phyloP scores from a whole-genome alignment of 768 basidiomycete genomes.

The Leccinum barrowsii region DNA sequence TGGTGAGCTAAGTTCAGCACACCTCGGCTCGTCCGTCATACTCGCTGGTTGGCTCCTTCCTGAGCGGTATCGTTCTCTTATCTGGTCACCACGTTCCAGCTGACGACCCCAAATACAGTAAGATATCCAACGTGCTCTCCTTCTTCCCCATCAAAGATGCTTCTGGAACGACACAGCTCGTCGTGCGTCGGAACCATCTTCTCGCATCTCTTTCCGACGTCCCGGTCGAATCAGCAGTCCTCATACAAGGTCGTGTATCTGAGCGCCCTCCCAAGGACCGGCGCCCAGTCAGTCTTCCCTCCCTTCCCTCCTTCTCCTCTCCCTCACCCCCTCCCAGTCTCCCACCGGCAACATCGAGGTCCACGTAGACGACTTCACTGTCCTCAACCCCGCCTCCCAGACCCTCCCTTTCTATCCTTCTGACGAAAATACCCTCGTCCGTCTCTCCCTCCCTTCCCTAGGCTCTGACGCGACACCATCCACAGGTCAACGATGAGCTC shows the following conservation, averaged over 20 bases:
- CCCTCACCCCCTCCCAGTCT: constrained; percentile 37
- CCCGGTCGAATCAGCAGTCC: constrained; percentile 75
- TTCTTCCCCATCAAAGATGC: constrained; percentile 88
- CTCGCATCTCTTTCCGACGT: constrained; percentile 52
- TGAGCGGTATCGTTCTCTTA: constrained; percentile 58
- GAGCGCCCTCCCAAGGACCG: constrained; percentile 59
- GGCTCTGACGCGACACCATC: not conserved
- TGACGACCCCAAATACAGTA: constrained; percentile 47
- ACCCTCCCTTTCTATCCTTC: constrained; percentile 84
- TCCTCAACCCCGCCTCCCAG: constrained; percentile 75
- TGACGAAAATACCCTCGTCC: constrained; percentile 69
- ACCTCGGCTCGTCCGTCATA: constrained; percentile 58
- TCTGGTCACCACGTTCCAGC: constrained; percentile 28
- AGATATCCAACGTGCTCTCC: constrained; percentile 63
- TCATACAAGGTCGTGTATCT: constrained; percentile 71
- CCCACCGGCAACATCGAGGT: constrained; percentile 80
- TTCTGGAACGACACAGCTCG: constrained; percentile 74
- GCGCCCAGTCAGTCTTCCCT: constrained; percentile 49
- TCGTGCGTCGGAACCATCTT: constrained; percentile 47
- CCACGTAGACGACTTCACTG: constrained; percentile 58
- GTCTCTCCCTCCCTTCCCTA: constrained; percentile 24
- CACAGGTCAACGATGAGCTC: constrained; percentile 80
- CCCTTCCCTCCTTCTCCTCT: constrained; percentile 1
- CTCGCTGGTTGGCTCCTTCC: constrained; percentile 81
- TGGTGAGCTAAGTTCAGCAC: constrained; percentile 47